Conservation (phyloP, 768 basidiomycete genomes). For the Pleurotus cornucopiae region DNA sequence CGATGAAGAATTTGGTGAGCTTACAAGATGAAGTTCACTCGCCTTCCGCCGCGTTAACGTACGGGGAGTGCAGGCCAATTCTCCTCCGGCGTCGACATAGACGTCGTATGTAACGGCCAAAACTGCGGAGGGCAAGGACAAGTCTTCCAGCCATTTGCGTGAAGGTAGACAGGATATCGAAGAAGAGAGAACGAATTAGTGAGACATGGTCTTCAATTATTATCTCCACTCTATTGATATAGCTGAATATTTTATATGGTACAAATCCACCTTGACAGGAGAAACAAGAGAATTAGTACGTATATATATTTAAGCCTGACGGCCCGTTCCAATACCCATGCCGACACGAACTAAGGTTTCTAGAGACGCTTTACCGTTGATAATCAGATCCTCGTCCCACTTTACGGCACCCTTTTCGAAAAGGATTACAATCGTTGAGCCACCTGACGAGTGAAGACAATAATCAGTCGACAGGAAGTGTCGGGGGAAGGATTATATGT, state of each 20-base stretch:
- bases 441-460: conserved; percentile 44
- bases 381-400: conserved; percentile 89
- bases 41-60: too few species aligned
- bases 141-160: too few species aligned
- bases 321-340: conserved; percentile 67
- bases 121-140: too few species aligned
- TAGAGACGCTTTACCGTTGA: conserved; percentile 79
- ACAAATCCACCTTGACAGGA: not conserved
- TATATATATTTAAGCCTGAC: not conserved
- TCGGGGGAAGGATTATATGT: conserved; percentile 19
- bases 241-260: not conserved
- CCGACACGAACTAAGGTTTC: conserved; percentile 89
- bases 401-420: conserved; percentile 82
- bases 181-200: too few species aligned
- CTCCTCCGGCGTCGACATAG: too few species aligned
- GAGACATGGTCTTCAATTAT: too few species aligned
- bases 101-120: too few species aligned
- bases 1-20: too few species aligned
- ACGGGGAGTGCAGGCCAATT: too few species aligned
- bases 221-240: too few species aligned
- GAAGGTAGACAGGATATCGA: too few species aligned
- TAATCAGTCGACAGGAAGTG: not conserved
- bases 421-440: conserved; percentile 86
- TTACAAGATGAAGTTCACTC: too few species aligned
- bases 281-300: not conserved